These are phyloP conservation scores for Aphanomyces astaci DNA, from an alignment of 352 stramenopile species.

Conservation along the genomic window DNA sequence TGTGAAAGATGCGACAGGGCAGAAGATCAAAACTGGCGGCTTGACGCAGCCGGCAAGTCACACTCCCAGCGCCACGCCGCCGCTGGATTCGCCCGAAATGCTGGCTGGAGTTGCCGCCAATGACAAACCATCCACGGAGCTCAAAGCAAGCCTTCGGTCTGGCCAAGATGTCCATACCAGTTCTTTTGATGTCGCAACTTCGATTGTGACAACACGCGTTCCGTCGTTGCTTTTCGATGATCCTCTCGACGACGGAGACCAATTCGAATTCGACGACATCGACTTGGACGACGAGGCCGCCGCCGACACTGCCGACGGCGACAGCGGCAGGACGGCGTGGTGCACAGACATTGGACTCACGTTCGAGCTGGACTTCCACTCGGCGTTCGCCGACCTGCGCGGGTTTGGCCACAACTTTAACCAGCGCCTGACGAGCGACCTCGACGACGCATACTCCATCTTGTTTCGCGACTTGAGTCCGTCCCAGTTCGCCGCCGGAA, in stretches of 20 bases:
- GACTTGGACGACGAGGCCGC: neutral
- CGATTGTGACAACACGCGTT: too few relatives aligned
- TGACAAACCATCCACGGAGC: neutral
- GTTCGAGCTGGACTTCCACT: constrained; percentile 9
- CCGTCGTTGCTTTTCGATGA: too few relatives aligned
- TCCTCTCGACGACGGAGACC: neutral
- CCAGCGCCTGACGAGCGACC: neutral
- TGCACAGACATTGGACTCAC: constrained; percentile 1
- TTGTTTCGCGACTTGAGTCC: neutral
- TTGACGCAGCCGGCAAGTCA: too few relatives aligned
- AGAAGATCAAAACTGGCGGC: too few relatives aligned
- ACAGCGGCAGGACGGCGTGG: neutral
- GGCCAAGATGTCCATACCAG: too few relatives aligned
- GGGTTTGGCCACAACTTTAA: neutral
- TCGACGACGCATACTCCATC: neutral
- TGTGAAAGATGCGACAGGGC: too few relatives aligned
- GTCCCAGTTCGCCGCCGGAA: neutral
- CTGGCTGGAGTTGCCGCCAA: neutral
- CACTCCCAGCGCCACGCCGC: too few relatives aligned
- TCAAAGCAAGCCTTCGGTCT: too few relatives aligned
- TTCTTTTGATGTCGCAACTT: too few relatives aligned
- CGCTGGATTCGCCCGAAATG: too few relatives aligned
- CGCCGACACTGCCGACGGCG: neutral
- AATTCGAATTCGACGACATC: neutral
- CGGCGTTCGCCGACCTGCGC: neutral